Evolutionary conservation across 2,329 filamentous ascomycete genomes (phyloP).

Genomic region (Fusarium musae): DNA sequence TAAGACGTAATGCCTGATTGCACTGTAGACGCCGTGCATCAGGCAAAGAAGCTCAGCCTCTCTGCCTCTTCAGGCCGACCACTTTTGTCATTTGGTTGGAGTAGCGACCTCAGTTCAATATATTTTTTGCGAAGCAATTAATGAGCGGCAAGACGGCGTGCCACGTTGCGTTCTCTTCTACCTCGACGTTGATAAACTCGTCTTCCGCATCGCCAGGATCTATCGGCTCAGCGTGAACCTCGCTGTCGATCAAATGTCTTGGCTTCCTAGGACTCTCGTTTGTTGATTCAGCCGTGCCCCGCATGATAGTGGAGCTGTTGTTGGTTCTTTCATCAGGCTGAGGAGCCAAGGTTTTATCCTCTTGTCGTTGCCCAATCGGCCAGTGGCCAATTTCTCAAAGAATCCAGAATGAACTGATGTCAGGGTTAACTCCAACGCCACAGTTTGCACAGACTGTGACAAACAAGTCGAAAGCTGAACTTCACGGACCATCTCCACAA

Average conservation of each 20-base stretch:
- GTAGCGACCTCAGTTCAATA: not conserved
- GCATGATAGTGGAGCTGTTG: not conserved
- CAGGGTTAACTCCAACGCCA: not conserved
- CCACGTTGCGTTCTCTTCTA: not conserved
- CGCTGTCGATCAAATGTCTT: not conserved
- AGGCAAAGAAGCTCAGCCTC: not conserved
- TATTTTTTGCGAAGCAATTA: not conserved
- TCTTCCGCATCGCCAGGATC: not conserved
- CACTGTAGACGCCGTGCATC: not conserved
- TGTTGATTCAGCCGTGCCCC: not conserved
- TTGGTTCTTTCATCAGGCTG: not conserved
- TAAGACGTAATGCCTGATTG: not conserved
- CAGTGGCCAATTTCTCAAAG: not conserved
- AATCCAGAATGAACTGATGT: not conserved
- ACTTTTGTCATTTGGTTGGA: not conserved
- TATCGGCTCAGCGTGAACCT: not conserved
- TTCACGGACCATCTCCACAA: not conserved
- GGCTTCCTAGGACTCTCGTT: not conserved
- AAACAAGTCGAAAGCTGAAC: not conserved
- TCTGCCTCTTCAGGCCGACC: not conserved
- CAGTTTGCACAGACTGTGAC: not conserved
- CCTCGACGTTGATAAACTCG: not conserved
- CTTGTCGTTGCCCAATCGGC: not conserved
- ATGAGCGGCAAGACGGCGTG: not conserved
- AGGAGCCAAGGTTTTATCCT: not conserved